A percentile compares a stretch with the other conserved stretches of the same genome.
These are phyloP conservation scores for Hypoxylon sp. DNA, from an alignment of 2,329 filamentous ascomycete species.

Conservation along the genomic window DNA sequence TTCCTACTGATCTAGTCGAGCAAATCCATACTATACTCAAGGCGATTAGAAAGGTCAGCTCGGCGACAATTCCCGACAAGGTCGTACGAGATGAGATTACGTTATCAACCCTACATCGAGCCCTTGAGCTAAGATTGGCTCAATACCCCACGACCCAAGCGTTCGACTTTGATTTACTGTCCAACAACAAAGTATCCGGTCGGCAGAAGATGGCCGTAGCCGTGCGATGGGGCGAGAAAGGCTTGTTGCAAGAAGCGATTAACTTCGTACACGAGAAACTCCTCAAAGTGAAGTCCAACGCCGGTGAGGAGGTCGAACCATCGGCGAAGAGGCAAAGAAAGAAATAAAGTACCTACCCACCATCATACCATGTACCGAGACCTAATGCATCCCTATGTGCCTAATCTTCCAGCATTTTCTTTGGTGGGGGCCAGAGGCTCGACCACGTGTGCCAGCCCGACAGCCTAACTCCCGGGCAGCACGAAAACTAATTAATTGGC, in stretches of 20 bases:
- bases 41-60: slow-evolving; percentile 62
- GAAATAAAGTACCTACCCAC: slow-evolving; percentile 36
- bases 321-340: slow-evolving; percentile 53
- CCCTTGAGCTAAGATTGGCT: slow-evolving; percentile 58
- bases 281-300: slow-evolving; percentile 35
- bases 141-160: slow-evolving; percentile 61
- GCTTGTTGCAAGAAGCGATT: slow-evolving; percentile 71
- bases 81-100: slow-evolving; percentile 64
- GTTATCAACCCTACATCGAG: slow-evolving; percentile 58
- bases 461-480: slow-evolving; percentile 9
- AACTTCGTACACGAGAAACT: slow-evolving; percentile 54
- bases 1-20: slow-evolving; percentile 67
- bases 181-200: slow-evolving; percentile 50
- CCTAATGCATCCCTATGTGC: slow-evolving; percentile 16
- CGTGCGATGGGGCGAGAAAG: slow-evolving; percentile 81
- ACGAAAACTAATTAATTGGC: slow-evolving; percentile 23
- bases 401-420: slow-evolving; percentile 14
- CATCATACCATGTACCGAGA: slow-evolving; percentile 1
- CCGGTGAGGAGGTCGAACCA: slow-evolving; percentile 45
- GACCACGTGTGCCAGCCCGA: slow-evolving; percentile 32
- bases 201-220: slow-evolving; percentile 73
- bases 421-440: slow-evolving; percentile 15
- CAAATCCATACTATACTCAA: slow-evolving; percentile 68
- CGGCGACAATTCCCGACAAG: slow-evolving; percentile 64
- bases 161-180: slow-evolving; percentile 60